Percentiles rank a stretch among this genome's conserved stretches.
Evolutionary conservation across 176 grass and related monocot genomes (phyloP).

Genomic region (Musa acuminata): DNA sequence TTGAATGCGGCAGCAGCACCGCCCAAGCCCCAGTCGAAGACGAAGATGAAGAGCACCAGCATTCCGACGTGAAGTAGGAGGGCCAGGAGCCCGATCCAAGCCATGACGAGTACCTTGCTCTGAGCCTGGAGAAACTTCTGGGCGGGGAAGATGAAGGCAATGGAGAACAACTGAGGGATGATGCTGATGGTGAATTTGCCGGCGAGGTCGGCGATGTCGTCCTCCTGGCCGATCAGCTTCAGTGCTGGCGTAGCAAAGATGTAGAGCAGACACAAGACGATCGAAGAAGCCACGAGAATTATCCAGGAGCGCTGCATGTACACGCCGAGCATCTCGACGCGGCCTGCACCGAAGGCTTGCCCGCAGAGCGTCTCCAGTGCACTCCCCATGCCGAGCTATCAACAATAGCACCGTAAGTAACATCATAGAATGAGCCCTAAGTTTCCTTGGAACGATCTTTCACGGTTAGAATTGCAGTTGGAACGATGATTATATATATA

Average conservation of each 20-base stretch:
- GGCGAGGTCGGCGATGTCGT: slow-evolving; percentile 27
- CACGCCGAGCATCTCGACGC: slow-evolving; percentile 53
- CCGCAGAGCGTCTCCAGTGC: slow-evolving; percentile 24
- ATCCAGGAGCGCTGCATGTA: slow-evolving; percentile 70
- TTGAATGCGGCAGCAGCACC: slow-evolving; percentile 28
- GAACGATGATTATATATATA: too few species aligned
- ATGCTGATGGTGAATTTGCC: slow-evolving; percentile 35
- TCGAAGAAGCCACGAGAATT: slow-evolving; percentile 21
- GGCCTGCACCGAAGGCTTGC: slow-evolving; percentile 39
- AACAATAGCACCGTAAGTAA: neutral
- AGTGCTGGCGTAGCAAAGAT: slow-evolving; percentile 38
- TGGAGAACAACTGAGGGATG: slow-evolving; percentile 32
- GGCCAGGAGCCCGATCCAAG: slow-evolving; percentile 27
- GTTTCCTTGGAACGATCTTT: too few species aligned
- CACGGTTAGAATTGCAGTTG: too few species aligned
- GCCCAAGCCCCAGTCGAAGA: slow-evolving; percentile 27
- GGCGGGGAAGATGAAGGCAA: slow-evolving; percentile 50
- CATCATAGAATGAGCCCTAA: too few species aligned
- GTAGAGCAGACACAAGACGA: slow-evolving; percentile 33
- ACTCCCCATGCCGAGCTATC: slow-evolving; percentile 22
- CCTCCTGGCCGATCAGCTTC: slow-evolving; percentile 35
- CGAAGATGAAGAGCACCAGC: slow-evolving; percentile 27
- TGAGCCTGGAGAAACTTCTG: slow-evolving; percentile 63
- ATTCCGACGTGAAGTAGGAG: slow-evolving; percentile 7
- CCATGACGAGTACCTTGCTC: slow-evolving; percentile 42